These are phyloP conservation scores for Serendipita indica DNA, from an alignment of 768 basidiomycete species.

Conservation along the genomic window DNA sequence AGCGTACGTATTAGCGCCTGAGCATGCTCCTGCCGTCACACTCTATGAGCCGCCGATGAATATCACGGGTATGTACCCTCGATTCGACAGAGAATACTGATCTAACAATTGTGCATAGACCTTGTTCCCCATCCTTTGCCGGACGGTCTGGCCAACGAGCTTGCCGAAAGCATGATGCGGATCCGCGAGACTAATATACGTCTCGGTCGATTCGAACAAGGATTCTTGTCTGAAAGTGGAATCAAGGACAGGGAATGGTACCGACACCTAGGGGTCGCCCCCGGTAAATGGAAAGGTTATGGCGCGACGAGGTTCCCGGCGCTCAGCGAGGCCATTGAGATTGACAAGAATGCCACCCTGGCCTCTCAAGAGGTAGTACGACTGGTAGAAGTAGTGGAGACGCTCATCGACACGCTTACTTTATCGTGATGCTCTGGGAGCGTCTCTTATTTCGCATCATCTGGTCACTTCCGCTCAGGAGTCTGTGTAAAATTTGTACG, in stretches of 20 bases:
- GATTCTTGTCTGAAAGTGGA: slow-evolving; percentile 65
- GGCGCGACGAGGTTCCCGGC: slow-evolving; percentile 76
- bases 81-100: not conserved
- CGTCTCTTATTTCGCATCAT: too few species aligned
- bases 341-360: slow-evolving; percentile 48
- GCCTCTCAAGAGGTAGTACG: slow-evolving; percentile 47
- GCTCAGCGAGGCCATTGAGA: slow-evolving; percentile 58
- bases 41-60: not conserved
- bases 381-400: slow-evolving; percentile 38
- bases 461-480: too few species aligned
- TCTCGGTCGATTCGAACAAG: slow-evolving; percentile 43
- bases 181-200: not conserved
- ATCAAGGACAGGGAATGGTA: slow-evolving; percentile 79
- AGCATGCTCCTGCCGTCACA: not conserved
- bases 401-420: slow-evolving; percentile 22
- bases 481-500: too few species aligned
- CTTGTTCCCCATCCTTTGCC: not conserved
- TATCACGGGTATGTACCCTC: not conserved
- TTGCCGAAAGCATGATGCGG: not conserved
- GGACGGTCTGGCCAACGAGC: not conserved
- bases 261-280: slow-evolving; percentile 69
- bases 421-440: too few species aligned
- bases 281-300: slow-evolving; percentile 68
- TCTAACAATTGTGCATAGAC: too few species aligned
- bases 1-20: slow-evolving; percentile 6